Evolutionary conservation across 164 flowering plant species (phyloP), one percentile per base, ranked within the genome.

Genomic region (Piper longum): DNA sequence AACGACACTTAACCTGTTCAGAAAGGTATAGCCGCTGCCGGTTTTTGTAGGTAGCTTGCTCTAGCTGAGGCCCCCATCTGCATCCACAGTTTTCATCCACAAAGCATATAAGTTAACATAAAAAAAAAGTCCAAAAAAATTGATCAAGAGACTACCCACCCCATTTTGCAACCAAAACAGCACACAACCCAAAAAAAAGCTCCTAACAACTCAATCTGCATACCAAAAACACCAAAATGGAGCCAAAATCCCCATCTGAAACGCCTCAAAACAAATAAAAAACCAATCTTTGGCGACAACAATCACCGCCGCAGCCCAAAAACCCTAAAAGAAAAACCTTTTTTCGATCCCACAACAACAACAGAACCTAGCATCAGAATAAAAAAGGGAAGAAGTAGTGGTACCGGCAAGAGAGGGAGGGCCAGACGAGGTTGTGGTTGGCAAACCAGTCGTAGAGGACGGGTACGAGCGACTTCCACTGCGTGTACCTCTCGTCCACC

Each of bases 381-480:
- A 62, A 56, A 62, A 60, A 48, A 67, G 54, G 52, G 60, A 64
- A 42, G 62, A 64, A 26, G 36, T 0, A 2, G 36, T 26, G 52
- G 59, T 60, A 64, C 91, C 95, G 82, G 91, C 96, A 87, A 66
- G 96, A 89, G 66, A 89, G 98, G 43, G 96, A 89, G 17, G 96
- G 98, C 96, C 98, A 89, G 56, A 89, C 84, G 74, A 92, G 96
- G 74, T 87, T 92, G 77, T 92, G 96, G 67, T 92, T 89, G 52
- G 98, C 88, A 45, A 92, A 77, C 98, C 98, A 89, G 79, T 92
- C 98, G 79, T 92, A 92, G 64, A 92, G 92, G 5, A 92, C 87
- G 8, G 98, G 98, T 17, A 89, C 88, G n/a, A 89, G 85, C 5
- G 84, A 77, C 73, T 92, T 92, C 98, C 98, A 92, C 66, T 88